These are phyloP conservation scores for Mycosarcoma maydis DNA, from an alignment of 1,284 basidiomycete genomes.

Conservation along the genomic window DNA sequence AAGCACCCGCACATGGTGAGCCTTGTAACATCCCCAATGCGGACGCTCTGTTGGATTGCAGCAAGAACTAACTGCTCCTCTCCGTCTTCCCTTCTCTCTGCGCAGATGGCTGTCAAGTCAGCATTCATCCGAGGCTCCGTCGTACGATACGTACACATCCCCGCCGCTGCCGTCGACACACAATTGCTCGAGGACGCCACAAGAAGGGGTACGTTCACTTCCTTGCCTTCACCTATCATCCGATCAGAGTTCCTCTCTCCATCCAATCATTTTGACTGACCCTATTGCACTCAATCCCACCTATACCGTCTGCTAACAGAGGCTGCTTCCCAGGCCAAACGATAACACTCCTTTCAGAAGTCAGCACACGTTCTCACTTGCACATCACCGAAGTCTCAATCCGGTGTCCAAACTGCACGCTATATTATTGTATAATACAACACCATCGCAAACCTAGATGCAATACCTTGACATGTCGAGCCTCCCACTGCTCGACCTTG, in stretches of 20 bases:
- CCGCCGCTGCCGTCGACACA: conserved; percentile 91
- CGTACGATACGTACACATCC: conserved; percentile 94
- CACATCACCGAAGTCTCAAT: no score
- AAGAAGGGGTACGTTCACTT: conserved; percentile 74
- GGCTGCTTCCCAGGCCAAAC: conserved; percentile 45
- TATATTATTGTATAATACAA: no score
- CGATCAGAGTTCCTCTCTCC: no score
- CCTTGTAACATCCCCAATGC: no score
- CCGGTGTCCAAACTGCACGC: no score
- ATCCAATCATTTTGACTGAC: neutral
- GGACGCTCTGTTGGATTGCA: no score
- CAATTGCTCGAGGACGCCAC: conserved; percentile 97
- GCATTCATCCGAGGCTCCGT: conserved; percentile 99
- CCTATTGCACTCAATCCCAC: neutral
- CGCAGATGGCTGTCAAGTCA: conserved; percentile 96
- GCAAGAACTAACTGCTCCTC: no score
- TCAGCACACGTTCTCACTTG: no score
- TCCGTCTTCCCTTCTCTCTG: neutral
- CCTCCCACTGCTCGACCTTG: no score
- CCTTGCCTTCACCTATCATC: neutral
- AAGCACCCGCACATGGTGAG: conserved; percentile 96
- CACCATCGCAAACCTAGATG: no score
- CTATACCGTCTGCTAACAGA: conserved; percentile 13
- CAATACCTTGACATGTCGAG: no score
- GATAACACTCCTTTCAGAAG: no score